phyloP scores from a whole-genome alignment of 129 eudicot genomes.

The sunflower (Helianthus annuus) region DNA sequence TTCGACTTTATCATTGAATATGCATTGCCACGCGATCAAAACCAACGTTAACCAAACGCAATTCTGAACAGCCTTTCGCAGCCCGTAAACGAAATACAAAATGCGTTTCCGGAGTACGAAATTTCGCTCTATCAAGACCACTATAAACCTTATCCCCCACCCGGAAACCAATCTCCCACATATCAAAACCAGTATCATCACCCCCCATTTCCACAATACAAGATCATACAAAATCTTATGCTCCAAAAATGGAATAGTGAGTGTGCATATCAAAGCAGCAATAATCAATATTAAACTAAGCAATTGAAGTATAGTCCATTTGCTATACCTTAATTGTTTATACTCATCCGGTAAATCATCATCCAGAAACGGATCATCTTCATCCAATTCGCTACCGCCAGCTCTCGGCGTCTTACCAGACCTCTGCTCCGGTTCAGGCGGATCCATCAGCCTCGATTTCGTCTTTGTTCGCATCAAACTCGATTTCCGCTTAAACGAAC shows the following conservation, averaged over 20 bases:
- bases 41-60: constrained; percentile 58
- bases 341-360: constrained; percentile 44
- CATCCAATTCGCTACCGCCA: constrained; percentile 37
- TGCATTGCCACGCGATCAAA: constrained; percentile 50
- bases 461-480: constrained; percentile 32
- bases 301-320: constrained; percentile 32
- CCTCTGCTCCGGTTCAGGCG: constrained; percentile 31
- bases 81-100: constrained; percentile 50
- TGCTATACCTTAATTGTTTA: constrained; percentile 35
- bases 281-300: constrained; percentile 32
- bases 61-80: constrained; percentile 51
- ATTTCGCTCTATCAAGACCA: constrained; percentile 35
- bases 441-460: constrained; percentile 40
- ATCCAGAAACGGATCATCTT: constrained; percentile 39
- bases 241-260: constrained; percentile 22
- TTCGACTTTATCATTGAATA: constrained; percentile 42
- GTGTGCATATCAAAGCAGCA: constrained; percentile 34
- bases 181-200: constrained; percentile 32
- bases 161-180: constrained; percentile 45
- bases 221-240: constrained; percentile 31
- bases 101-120: constrained; percentile 37
- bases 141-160: constrained; percentile 34
- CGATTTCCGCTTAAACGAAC: constrained; percentile 31
- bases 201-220: constrained; percentile 56
- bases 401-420: constrained; percentile 25